phyloP scores from a whole-genome alignment of 108 stramenopile species.

The Fragilariopsis cylindrus region DNA sequence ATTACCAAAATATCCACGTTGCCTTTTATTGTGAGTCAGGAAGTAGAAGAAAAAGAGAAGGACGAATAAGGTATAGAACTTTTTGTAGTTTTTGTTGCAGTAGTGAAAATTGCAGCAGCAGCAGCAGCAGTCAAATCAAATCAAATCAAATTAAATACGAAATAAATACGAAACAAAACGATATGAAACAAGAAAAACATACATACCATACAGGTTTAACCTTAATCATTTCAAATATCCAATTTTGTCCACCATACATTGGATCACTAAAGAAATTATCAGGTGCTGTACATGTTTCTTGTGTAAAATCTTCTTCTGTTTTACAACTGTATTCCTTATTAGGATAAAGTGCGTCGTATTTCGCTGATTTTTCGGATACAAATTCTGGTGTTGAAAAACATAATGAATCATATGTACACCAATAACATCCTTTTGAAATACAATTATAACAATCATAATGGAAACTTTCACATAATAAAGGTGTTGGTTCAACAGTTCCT shows the following conservation, averaged over 20 bases:
- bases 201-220: constrained; percentile 28
- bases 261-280: constrained; percentile 23
- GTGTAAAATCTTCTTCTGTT: background rate
- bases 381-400: constrained; percentile 27
- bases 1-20: constrained; percentile 21
- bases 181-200: too few species aligned
- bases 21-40: too few species aligned
- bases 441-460: constrained; percentile 32
- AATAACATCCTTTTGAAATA: constrained; percentile 21
- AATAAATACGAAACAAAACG: too few species aligned
- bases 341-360: background rate
- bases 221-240: constrained; percentile 37
- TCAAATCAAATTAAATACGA: too few species aligned
- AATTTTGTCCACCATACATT: constrained; percentile 22
- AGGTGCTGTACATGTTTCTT: background rate
- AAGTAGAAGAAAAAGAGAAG: too few species aligned
- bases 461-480: constrained; percentile 1
- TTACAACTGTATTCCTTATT: background rate
- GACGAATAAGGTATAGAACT: too few species aligned
- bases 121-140: too few species aligned
- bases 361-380: background rate
- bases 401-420: constrained; percentile 32
- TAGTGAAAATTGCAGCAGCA: background rate
- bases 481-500: background rate
- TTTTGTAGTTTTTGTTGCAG: background rate